phyloP scores from a whole-genome alignment of 345 rosid species.

The Fremontodendron californicum region DNA sequence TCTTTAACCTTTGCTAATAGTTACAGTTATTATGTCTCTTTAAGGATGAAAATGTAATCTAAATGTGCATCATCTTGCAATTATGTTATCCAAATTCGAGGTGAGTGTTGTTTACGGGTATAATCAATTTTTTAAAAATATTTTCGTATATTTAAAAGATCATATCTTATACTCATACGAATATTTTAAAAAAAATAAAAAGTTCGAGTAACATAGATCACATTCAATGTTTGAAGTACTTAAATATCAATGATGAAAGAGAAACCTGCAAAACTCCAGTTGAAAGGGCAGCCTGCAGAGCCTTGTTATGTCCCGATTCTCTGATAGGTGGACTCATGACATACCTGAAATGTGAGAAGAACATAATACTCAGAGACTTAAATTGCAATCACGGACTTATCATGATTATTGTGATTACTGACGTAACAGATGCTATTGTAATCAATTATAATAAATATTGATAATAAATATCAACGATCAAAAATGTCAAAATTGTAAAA shows the following conservation, averaged over 20 bases:
- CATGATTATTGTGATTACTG: too few species aligned
- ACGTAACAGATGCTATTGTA: too few species aligned
- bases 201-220: too few species aligned
- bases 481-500: too few species aligned
- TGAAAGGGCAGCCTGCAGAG: conserved; percentile 87
- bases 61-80: neutral
- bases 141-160: too few species aligned
- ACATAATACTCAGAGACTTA: neutral
- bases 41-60: neutral
- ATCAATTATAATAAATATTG: too few species aligned
- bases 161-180: too few species aligned
- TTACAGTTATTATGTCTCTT: neutral
- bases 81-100: too few species aligned
- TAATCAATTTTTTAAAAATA: neutral
- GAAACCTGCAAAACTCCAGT: conserved; percentile 80
- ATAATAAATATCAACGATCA: too few species aligned
- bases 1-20: neutral
- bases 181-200: too few species aligned
- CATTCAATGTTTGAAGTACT: neutral
- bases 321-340: conserved; percentile 98
- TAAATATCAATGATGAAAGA: conserved; percentile 6
- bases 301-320: conserved; percentile 74
- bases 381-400: too few species aligned
- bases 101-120: too few species aligned
- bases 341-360: conserved; percentile 47